Base-by-base conservation (phyloP, 1,284 basidiomycete species). In the Coriolopsis trogii region DNA sequence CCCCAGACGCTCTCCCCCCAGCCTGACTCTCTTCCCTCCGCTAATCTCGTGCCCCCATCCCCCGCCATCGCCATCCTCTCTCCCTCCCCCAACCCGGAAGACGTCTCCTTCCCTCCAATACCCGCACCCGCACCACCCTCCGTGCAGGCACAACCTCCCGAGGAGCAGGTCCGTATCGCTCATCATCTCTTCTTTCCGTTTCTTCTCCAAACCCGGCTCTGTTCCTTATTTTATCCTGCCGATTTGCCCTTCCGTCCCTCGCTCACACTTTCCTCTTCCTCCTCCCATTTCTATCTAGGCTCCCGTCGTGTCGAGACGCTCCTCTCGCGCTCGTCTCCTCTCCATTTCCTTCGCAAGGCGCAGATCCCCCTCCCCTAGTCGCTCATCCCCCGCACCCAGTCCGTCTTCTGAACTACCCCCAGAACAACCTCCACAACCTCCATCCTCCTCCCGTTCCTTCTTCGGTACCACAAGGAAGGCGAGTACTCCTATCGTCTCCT, bases 111-210 rank as follows among this genome's bases (percentile, higher is more conserved):
- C 39, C 55, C 55, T 28, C 30, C 49, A 36, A 48, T 29, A 6
- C 46, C 39, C 13, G 41, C 40, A 16, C 31, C 46, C 42, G 25
- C 44, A 39, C 45, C 33, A 18, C 41, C 33, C 20, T 53, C 31
- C 37, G 46, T 24, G 8, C 39, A 12, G 37, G 36, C 42, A 29
- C 49, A 36, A 26, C 54, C n/a, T n/a, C n/a, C 42, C 59, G 50
- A 63, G 63, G 65, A 65, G 61, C 65, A 67, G 65, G 65, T 67
- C 54, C 36, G 55, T 55, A 52, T 52, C 50, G 44, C 51, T 47
- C 51, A 40, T 57, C 18, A 63, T 39, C 29, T 46, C 47, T 41
- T 37, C 40, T 48, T 47, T 34, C 33, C 49, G 30, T 26, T 38
- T 44, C 40, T 23, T 24, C 47, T 24, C 24, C 36, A 15, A 42